phyloP scores from a whole-genome alignment of 75 land plant species.

The Picea sitchensis region DNA sequence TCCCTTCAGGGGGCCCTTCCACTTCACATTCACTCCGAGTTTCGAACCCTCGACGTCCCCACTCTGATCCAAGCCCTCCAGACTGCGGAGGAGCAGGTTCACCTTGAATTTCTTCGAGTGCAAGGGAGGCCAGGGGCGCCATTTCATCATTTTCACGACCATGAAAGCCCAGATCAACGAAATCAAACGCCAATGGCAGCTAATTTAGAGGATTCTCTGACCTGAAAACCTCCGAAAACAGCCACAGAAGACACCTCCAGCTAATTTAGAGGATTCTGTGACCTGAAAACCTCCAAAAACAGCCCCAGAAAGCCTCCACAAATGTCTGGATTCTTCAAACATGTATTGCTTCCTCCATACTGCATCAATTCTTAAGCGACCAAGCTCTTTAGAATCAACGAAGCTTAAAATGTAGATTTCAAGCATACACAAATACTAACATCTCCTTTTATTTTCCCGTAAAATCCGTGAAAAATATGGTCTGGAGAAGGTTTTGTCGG shows the following conservation, averaged over 20 bases:
- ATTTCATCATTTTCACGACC: constrained; percentile 81
- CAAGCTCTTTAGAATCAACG: not conserved
- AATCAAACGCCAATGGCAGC: no score
- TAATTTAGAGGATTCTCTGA: no score
- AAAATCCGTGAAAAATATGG: no score
- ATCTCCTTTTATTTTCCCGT: not conserved
- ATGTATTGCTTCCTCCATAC: not conserved
- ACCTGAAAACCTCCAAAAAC: not conserved
- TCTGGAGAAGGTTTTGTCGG: no score
- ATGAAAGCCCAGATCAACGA: constrained; percentile 14
- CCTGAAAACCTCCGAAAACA: not conserved
- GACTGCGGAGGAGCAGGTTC: constrained; percentile 29
- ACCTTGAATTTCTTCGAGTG: constrained; percentile 53
- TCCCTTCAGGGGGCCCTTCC: constrained; percentile 65
- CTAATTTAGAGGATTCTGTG: no score
- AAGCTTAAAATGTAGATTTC: no score
- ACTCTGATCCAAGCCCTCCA: constrained; percentile 37
- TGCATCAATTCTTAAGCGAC: not conserved
- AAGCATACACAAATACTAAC: not conserved
- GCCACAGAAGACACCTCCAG: no score
- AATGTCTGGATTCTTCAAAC: not conserved
- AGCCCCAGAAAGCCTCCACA: not conserved
- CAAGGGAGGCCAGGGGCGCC: constrained; percentile 78
- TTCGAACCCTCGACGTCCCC: constrained; percentile 18
- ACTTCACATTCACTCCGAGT: constrained; percentile 69